phyloP scores from a whole-genome alignment of 2,329 filamentous ascomycete species.

The Colletotrichum tamarilloi region DNA sequence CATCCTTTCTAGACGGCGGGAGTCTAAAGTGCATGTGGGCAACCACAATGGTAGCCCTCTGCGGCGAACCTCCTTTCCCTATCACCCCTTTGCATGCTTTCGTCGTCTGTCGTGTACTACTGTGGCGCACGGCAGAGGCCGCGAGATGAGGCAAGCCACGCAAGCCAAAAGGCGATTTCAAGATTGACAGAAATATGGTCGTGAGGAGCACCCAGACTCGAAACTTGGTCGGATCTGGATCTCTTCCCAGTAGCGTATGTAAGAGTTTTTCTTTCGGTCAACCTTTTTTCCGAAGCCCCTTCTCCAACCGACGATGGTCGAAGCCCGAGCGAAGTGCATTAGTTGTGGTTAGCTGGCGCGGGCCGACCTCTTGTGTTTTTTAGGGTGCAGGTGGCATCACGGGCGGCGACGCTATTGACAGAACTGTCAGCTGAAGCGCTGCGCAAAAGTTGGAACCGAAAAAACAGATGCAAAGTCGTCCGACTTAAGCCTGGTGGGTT shows the following conservation, averaged over 20 bases:
- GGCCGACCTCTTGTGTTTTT: background rate
- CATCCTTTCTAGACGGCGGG: background rate
- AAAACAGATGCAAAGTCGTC: background rate
- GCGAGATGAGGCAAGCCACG: constrained; percentile 14
- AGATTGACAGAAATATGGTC: background rate
- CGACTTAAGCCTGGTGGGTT: background rate
- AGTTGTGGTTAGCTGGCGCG: background rate
- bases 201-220: background rate
- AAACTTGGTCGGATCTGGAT: background rate
- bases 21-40: background rate
- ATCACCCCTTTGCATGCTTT: background rate
- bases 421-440: background rate
- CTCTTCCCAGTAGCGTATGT: background rate
- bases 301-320: background rate
- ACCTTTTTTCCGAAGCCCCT: background rate
- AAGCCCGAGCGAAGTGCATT: constrained; percentile 12
- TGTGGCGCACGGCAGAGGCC: constrained; percentile 24
- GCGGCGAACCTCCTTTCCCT: background rate
- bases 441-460: background rate
- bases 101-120: background rate
- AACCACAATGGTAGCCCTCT: background rate
- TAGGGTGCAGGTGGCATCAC: background rate
- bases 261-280: background rate
- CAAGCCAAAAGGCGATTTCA: background rate
- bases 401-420: constrained; percentile 31